These are phyloP conservation scores for Byssoonygena ceratinophila DNA, from an alignment of 2,329 filamentous ascomycete species.

Conservation along the genomic window DNA sequence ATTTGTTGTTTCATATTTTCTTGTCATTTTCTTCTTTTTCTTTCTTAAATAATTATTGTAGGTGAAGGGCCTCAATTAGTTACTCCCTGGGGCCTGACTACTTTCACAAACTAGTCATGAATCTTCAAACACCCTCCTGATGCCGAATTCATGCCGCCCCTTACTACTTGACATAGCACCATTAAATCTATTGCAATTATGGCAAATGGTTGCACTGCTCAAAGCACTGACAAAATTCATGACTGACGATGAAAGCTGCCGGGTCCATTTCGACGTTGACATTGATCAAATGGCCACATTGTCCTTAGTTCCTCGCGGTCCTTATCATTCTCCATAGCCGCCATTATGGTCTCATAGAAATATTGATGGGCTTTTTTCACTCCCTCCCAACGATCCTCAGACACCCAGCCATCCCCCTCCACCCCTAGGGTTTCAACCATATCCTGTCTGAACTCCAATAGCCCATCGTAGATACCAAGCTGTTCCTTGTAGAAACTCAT, in stretches of 20 bases:
- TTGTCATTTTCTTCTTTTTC: too few species aligned
- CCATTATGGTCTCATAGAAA: conserved; percentile 16
- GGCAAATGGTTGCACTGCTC: neutral
- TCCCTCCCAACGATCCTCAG: conserved; percentile 16
- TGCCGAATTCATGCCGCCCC: neutral
- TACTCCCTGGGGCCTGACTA: too few species aligned
- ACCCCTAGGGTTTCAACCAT: conserved; percentile 16
- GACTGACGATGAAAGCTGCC: neutral
- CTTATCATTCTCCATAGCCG: conserved; percentile 14
- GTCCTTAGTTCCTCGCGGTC: conserved; percentile 16
- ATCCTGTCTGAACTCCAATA: conserved; percentile 15
- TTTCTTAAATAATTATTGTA: too few species aligned
- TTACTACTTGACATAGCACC: neutral
- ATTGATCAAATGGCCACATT: conserved; percentile 19
- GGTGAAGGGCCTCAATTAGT: too few species aligned
- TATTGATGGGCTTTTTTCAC: conserved; percentile 12
- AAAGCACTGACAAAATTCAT: neutral
- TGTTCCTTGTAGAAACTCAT: conserved; percentile 15
- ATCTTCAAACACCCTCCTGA: neutral
- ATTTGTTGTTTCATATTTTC: too few species aligned
- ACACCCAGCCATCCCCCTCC: conserved; percentile 16
- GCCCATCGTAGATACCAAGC: conserved; percentile 14
- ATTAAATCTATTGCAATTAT: neutral
- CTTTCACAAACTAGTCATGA: too few species aligned
- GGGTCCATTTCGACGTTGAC: neutral